Percentiles rank a stretch among this genome's conserved stretches.
These are phyloP conservation scores for Malus hybrid DNA, from an alignment of 331 rosid species.

Conservation along the genomic window DNA sequence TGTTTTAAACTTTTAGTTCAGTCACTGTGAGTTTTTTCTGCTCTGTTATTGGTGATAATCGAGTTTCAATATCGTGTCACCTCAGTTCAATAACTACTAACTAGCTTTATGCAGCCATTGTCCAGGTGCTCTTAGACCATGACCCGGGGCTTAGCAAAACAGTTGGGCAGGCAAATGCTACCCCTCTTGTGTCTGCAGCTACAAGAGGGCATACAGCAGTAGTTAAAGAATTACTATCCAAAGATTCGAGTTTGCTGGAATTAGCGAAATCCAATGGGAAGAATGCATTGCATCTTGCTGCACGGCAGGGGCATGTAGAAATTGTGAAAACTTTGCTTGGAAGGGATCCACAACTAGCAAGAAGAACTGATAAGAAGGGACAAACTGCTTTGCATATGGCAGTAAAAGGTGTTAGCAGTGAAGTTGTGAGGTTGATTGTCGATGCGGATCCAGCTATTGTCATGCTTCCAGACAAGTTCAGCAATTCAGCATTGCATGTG, in stretches of 20 bases:
- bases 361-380: conserved; percentile 79
- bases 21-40: neutral
- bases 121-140: conserved; percentile 58
- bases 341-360: conserved; percentile 63
- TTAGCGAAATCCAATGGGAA: conserved; percentile 71
- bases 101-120: conserved; percentile 51
- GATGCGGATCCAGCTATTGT: conserved; percentile 53
- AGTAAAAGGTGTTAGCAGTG: conserved; percentile 66
- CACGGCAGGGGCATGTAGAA: conserved; percentile 71
- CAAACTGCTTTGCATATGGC: conserved; percentile 92
- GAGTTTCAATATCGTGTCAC: neutral
- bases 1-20: neutral
- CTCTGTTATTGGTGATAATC: neutral
- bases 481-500: conserved; percentile 75
- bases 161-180: conserved; percentile 67
- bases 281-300: conserved; percentile 79
- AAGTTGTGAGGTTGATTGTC: conserved; percentile 69
- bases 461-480: conserved; percentile 75
- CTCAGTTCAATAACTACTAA: neutral
- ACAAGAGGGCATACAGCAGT: conserved; percentile 62
- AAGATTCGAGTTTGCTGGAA: conserved; percentile 57
- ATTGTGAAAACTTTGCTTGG: conserved; percentile 45
- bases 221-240: conserved; percentile 41
- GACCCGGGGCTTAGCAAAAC: conserved; percentile 66
- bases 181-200: conserved; percentile 79